Conservation (phyloP, 169 alveolate genomes). For the Plasmodium berghei region DNA sequence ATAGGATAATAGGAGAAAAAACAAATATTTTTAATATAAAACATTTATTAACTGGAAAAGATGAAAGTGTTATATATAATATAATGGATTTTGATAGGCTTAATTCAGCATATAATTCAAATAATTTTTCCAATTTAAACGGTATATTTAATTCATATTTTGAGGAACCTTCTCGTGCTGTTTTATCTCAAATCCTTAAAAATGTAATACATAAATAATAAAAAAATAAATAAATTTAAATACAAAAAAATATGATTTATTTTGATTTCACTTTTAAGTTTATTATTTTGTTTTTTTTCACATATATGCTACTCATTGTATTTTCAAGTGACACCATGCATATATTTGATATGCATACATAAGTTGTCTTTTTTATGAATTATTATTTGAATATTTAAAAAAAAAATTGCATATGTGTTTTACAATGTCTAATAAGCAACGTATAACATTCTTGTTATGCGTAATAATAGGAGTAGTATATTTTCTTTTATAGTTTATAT, state of each 20-base stretch:
- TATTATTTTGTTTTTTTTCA: not conserved
- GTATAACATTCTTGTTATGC: no score
- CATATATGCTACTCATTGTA: not conserved
- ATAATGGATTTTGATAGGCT: constrained; percentile 64
- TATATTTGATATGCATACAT: no score
- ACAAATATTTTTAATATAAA: constrained; percentile 71
- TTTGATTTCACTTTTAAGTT: not conserved
- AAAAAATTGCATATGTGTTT: no score
- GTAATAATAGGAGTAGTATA: no score
- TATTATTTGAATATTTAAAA: no score
- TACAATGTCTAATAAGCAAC: no score
- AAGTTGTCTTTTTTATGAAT: no score
- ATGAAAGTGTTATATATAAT: constrained; percentile 67
- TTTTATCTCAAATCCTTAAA: constrained; percentile 39
- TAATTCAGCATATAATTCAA: constrained; percentile 39
- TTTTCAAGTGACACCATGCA: no score
- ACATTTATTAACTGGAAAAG: constrained; percentile 69
- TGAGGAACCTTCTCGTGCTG: constrained; percentile 61
- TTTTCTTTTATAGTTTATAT: no score
- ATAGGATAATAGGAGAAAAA: constrained; percentile 71
- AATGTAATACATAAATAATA: constrained; percentile 32
- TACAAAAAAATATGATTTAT: not conserved
- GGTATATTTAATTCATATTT: constrained; percentile 70
- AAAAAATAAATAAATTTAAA: not conserved
- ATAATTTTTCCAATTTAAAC: constrained; percentile 17